Percentiles rank a stretch among this genome's conserved stretches.
These are phyloP conservation scores for Pseudogymnoascus sp. DNA, from an alignment of 2,329 filamentous ascomycete species.

Conservation along the genomic window DNA sequence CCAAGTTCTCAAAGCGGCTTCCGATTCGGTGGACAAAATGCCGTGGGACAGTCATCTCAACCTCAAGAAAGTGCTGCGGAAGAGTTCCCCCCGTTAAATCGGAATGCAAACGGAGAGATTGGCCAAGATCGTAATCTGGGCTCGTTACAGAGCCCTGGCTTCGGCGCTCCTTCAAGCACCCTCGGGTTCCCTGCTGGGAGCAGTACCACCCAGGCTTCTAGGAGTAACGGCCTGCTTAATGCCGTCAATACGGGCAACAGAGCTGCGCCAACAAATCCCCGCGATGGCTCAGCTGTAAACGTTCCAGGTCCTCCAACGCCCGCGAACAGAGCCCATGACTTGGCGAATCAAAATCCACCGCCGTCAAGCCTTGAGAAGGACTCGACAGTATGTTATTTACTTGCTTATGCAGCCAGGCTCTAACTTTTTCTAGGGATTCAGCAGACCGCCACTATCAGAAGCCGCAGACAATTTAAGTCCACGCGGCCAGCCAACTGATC, in stretches of 20 bases:
- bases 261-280: slow-evolving; percentile 24
- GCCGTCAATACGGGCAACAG: slow-evolving; percentile 54
- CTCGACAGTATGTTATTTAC: not conserved
- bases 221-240: slow-evolving; percentile 56
- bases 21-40: slow-evolving; percentile 28
- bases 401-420: not conserved
- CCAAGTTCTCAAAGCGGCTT: slow-evolving; percentile 26
- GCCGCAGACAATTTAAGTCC: not conserved
- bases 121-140: slow-evolving; percentile 46
- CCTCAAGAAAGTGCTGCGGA: slow-evolving; percentile 44
- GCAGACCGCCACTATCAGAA: not conserved
- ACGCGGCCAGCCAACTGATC: not conserved
- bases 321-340: no score
- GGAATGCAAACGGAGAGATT: slow-evolving; percentile 50
- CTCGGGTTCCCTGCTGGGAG: slow-evolving; percentile 26
- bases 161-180: slow-evolving; percentile 40
- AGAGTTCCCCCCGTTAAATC: slow-evolving; percentile 56
- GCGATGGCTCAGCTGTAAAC: not conserved
- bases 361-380: not conserved
- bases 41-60: slow-evolving; percentile 29
- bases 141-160: slow-evolving; percentile 49
- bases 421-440: not conserved
- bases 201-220: slow-evolving; percentile 34
- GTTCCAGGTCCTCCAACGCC: not conserved
- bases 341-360: not conserved